Evolutionary conservation across 371 early-diverging fungal species (phyloP), one percentile per base, ranked within the genome.

Genomic region (Zychaea mexicana): DNA sequence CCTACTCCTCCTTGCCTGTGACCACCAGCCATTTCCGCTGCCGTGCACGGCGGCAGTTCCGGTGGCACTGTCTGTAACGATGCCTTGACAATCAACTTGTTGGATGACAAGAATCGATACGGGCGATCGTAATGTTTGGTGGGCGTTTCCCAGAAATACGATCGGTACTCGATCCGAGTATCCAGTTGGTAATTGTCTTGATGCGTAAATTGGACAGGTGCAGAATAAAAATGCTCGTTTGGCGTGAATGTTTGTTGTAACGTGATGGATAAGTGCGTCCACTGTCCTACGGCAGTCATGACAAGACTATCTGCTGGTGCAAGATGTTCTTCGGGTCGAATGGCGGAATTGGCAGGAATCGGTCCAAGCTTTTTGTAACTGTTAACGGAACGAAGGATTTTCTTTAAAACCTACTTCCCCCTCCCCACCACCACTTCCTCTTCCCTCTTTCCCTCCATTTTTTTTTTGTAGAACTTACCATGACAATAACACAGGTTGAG

Each of bases 101-200:
- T 77, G 7, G 61, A 38, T 3, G 77, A 80, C 47, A 39, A 28
- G 64, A 75, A 77, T 8, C 52, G 46, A 26, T 56, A 54, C 0
- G 81, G 81, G 26, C 65, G 70, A 53, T 80, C 75, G n/a, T 52
- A 38, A 52, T 77, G 81, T 9, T 60, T 54, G 3, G 71, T 64
- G 7, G 81, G 81, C 1, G 62, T 28, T 64, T 77, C 74, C 77
- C 77, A 80, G 56, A 77, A 80, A 54, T 77, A 77, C 27, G 75
- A 75, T 38, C 81, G 57, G 33, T 75, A 72, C 62, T 80, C 81
- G 30, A 58, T 63, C 6, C 66, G 52, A 3, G 65, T 70, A 12
- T 72, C 42, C 19, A 80, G 55, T 28, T 31, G 31, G 56, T 80
- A 80, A 2, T 45, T 67, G 31, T 75, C 81, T 38, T 73, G 58